Percentiles rank a stretch among this genome's conserved stretches.
phyloP scores from a whole-genome alignment of 1,139 yeast species.

The Kodamaea alishanica region DNA sequence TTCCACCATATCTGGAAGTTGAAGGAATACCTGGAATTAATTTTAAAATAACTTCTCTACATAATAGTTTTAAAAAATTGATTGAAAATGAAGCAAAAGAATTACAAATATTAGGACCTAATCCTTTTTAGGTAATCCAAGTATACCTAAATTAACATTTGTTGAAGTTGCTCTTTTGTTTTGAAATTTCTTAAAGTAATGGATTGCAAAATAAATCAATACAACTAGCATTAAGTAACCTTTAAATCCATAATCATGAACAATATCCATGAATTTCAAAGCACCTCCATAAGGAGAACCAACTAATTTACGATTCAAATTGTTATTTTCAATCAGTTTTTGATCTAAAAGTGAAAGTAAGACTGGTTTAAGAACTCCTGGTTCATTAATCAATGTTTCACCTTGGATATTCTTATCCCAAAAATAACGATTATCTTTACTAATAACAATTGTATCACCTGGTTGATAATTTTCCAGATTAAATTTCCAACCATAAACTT shows the following conservation, averaged over 20 bases:
- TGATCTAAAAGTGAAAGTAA: constrained; percentile 35
- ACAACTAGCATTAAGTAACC: constrained; percentile 37
- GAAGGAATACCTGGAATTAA: constrained; percentile 34
- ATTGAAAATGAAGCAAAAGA: constrained; percentile 43
- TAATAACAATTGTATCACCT: constrained; percentile 43
- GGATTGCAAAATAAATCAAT: constrained; percentile 2
- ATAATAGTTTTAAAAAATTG: constrained; percentile 37
- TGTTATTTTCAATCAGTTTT: constrained; percentile 13
- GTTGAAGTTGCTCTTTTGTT: neutral
- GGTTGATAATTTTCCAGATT: constrained; percentile 29
- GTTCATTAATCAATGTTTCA: constrained; percentile 26
- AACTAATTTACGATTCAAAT: constrained; percentile 25
- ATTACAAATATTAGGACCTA: constrained; percentile 24
- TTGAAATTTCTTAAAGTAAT: constrained; percentile 3
- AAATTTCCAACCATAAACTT: constrained; percentile 40
- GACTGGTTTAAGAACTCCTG: constrained; percentile 24
- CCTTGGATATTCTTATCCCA: constrained; percentile 34
- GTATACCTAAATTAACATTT: constrained; percentile 13
- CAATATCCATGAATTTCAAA: constrained; percentile 39
- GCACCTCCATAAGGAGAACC: constrained; percentile 42
- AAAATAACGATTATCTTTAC: constrained; percentile 29
- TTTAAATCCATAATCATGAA: constrained; percentile 43
- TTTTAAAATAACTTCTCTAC: constrained; percentile 30
- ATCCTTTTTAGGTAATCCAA: constrained; percentile 19
- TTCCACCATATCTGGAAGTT: constrained; percentile 61